phyloP scores from a whole-genome alignment of 2,329 filamentous ascomycete species.

The Huntiella decipiens region DNA sequence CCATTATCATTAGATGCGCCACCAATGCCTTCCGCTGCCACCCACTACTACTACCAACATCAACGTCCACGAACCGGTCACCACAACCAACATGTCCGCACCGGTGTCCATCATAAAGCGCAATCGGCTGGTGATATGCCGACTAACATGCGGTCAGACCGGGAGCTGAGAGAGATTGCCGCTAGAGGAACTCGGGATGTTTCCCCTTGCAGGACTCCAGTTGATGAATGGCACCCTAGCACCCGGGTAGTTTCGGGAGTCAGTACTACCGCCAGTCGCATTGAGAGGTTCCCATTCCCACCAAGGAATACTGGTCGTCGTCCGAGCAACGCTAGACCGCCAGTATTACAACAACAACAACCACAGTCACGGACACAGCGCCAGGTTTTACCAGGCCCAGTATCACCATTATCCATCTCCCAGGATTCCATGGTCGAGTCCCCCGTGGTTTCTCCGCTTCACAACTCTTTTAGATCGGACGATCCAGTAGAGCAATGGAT shows the following conservation, averaged over 20 bases:
- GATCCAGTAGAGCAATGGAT: neutral
- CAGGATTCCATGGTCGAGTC: neutral
- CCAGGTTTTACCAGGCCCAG: neutral
- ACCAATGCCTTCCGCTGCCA: neutral
- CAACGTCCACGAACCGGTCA: neutral
- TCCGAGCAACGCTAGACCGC: neutral
- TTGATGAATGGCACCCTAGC: no score
- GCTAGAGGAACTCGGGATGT: no score
- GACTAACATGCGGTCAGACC: neutral
- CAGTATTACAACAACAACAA: no score
- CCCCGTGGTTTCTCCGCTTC: neutral
- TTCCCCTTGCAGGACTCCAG: no score
- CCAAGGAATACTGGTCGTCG: neutral
- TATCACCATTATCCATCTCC: neutral
- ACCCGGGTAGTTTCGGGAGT: no score
- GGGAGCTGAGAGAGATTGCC: neutral
- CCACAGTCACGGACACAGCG: no score
- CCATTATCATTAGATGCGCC: neutral
- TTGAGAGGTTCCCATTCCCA: neutral
- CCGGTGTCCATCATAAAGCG: neutral
- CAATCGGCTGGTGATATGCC: neutral
- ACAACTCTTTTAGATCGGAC: neutral
- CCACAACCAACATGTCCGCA: neutral
- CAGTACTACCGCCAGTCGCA: neutral
- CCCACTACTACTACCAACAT: slow-evolving; percentile 1